Evolutionary conservation across 208 protist species (phyloP), one percentile per base, ranked within the genome.

Genomic region (Perkinsela sp.): DNA sequence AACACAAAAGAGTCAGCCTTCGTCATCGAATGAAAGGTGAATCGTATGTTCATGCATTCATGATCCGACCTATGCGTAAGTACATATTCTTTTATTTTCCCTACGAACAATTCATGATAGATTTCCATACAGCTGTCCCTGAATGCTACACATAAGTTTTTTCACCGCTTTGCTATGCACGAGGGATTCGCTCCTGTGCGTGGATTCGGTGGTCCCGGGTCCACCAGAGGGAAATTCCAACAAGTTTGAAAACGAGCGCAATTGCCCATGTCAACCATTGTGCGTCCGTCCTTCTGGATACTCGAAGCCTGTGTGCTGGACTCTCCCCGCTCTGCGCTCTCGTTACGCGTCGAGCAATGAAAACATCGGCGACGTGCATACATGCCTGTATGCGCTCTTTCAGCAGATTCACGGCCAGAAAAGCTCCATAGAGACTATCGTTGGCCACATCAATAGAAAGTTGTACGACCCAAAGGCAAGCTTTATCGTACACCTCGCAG

Each of bases 401-500:
- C 6, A n/a, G 40, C 40, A 57, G 40, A 57, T 57, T n/a, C 6
- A 57, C 6, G 40, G 40, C 22, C 40, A 57, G 22, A 6, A 57
- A 57, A 57, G 40, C 6, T 6, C 40, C 22, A 57, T 57, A 6
- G 40, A 57, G 22, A 57, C 40, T 57, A 6, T 57, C 6, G 40
- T 57, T 57, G 40, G 40, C 6, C 40, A 57, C 22, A 57, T 88
- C 29, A 67, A 48, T 1, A 70, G 78, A 48, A 85, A 88, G 67
- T 77, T 88, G 68, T 68, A 67, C n/a, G 72, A 77, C 67, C 67
- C 72, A 13, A 68, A 76, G 29, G 76, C 78, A 71, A 74, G 76
- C 1, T 70, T 83, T 28, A 74, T 89, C 6, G 70, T 89, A 28
- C 81, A 86, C 67, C 85, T 89, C 74, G 81, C 81, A 1, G 83